These are phyloP conservation scores for Solanum paucissectum DNA, from an alignment of 257 asterid genomes.

Conservation along the genomic window DNA sequence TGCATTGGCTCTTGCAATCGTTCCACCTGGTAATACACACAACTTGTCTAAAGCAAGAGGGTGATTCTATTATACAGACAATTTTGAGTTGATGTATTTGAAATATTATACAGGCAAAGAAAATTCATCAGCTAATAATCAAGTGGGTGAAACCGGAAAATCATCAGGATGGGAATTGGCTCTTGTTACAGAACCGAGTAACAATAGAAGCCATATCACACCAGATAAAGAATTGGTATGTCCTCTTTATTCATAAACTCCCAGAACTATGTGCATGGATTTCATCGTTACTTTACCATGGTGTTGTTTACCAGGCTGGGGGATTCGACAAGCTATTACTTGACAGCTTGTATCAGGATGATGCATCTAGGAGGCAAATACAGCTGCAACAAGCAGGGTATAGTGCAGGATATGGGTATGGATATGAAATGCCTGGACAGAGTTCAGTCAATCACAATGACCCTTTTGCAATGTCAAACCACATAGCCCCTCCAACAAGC, in stretches of 20 bases:
- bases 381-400: constrained; percentile 64
- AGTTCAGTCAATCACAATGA: constrained; percentile 31
- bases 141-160: constrained; percentile 25
- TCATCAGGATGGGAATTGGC: constrained; percentile 84
- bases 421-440: constrained; percentile 20
- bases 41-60: background rate
- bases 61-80: background rate
- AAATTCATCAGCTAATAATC: constrained; percentile 3
- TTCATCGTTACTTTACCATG: background rate
- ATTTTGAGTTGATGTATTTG: background rate
- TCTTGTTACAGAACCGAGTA: constrained; percentile 61
- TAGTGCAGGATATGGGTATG: constrained; percentile 26
- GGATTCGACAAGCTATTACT: constrained; percentile 68
- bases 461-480: constrained; percentile 55
- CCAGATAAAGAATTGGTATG: constrained; percentile 37
- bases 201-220: constrained; percentile 26
- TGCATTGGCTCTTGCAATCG: constrained; percentile 70
- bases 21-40: constrained; percentile 44
- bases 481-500: constrained; percentile 35
- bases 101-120: constrained; percentile 27
- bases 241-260: background rate
- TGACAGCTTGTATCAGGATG: constrained; percentile 76
- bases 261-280: background rate
- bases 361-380: constrained; percentile 42
- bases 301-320: constrained; percentile 43